phyloP scores from a whole-genome alignment of 768 basidiomycete species.

The Psilocybe subaeruginosa region DNA sequence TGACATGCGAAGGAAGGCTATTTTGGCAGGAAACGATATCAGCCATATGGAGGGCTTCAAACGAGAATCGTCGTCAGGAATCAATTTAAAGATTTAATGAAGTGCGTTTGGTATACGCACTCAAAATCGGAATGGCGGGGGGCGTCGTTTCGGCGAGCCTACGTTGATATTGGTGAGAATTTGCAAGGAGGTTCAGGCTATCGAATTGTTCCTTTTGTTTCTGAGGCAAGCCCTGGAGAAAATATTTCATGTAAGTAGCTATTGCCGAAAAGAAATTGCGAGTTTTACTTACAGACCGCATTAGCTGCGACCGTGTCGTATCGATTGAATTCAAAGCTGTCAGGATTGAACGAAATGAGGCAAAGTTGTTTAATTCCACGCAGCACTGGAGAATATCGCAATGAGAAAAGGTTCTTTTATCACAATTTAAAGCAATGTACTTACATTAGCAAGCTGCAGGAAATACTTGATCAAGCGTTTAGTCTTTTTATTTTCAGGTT shows the following conservation, averaged over 20 bases:
- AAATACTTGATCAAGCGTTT: not conserved
- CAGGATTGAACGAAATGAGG: not conserved
- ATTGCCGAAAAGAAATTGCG: not conserved
- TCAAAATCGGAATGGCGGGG: not conserved
- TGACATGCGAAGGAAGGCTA: not conserved
- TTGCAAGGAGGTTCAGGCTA: not conserved
- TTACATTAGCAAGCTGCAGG: not conserved
- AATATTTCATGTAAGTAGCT: not conserved
- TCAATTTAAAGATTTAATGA: no score
- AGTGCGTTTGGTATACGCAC: not conserved
- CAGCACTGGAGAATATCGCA: not conserved
- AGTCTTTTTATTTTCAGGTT: not conserved
- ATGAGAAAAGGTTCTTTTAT: not conserved
- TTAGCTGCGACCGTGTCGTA: not conserved
- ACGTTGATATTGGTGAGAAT: not conserved
- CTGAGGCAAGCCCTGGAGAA: not conserved
- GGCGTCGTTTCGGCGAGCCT: not conserved
- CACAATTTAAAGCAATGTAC: not conserved
- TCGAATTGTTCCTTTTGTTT: not conserved
- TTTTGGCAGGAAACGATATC: not conserved
- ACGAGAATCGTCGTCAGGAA: no score
- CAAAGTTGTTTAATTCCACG: not conserved
- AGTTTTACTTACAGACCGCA: not conserved
- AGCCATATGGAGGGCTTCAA: not conserved
- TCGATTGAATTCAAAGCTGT: not conserved